Conservation (phyloP, 1,284 basidiomycete genomes). For the Earliella scabrosa region DNA sequence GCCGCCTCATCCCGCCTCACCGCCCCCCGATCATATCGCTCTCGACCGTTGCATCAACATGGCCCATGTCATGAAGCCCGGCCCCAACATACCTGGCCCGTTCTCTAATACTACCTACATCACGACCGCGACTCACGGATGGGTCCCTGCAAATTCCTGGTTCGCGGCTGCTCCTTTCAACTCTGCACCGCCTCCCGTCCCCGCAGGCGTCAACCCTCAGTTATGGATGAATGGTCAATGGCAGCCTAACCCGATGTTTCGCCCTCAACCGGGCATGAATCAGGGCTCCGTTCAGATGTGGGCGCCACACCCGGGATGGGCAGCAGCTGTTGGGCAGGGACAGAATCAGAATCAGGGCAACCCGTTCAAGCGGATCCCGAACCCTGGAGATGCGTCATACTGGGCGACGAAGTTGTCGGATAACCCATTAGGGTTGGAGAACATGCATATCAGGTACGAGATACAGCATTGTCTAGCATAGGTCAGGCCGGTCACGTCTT, state of each 20-base stretch:
- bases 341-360: slow-evolving; percentile 10
- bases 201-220: slow-evolving; percentile 32
- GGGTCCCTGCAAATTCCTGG: slow-evolving; percentile 20
- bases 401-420: slow-evolving; percentile 56
- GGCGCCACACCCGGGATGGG: slow-evolving; percentile 37
- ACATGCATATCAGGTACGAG: slow-evolving; percentile 69
- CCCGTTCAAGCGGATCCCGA: slow-evolving; percentile 55
- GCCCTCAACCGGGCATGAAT: slow-evolving; percentile 16
- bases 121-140: slow-evolving; percentile 19
- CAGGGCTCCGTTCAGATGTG: slow-evolving; percentile 25
- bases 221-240: slow-evolving; percentile 33
- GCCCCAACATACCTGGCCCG: slow-evolving; percentile 6
- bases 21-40: slow-evolving; percentile 16
- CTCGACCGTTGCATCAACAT: background rate
- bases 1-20: slow-evolving; percentile 1
- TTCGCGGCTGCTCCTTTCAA: slow-evolving; percentile 22
- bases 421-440: slow-evolving; percentile 67
- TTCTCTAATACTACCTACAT: slow-evolving; percentile 14
- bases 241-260: slow-evolving; percentile 34
- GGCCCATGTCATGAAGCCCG: slow-evolving; percentile 16
- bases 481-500: background rate
- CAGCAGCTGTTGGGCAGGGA: slow-evolving; percentile 24
- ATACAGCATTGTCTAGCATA: background rate
- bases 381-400: slow-evolving; percentile 63
- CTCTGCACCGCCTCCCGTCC: slow-evolving; percentile 33